A percentile compares a stretch with the other conserved stretches of the same genome.
Conservation (phyloP, 1,284 basidiomycete species). For the Schizopora paradoxa region DNA sequence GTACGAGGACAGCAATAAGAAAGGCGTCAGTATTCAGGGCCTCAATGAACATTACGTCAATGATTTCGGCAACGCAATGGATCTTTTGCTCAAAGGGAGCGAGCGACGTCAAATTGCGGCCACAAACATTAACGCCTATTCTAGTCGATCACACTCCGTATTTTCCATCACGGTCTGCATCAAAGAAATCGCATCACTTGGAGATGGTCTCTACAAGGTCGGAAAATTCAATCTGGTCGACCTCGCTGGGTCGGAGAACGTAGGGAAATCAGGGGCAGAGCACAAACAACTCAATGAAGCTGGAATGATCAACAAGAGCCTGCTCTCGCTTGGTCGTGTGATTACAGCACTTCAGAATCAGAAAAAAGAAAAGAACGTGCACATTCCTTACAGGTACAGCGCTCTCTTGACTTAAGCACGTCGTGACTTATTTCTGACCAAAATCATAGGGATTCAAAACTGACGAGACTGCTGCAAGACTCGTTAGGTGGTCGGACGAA, state of each 20-base stretch:
- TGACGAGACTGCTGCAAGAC: slow-evolving; percentile 96
- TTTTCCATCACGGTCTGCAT: slow-evolving; percentile 94
- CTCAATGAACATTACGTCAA: slow-evolving; percentile 88
- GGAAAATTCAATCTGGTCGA: slow-evolving; percentile 98
- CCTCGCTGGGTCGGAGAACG: slow-evolving; percentile 96
- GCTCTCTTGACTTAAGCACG: slow-evolving; percentile 1
- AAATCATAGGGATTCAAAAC: slow-evolving; percentile 71
- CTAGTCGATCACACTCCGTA: slow-evolving; percentile 96
- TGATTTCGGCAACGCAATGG: slow-evolving; percentile 80
- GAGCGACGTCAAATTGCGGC: slow-evolving; percentile 91
- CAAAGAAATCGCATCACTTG: slow-evolving; percentile 74
- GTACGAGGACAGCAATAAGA: slow-evolving; percentile 86
- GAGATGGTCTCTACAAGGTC: slow-evolving; percentile 87
- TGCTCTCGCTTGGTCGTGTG: slow-evolving; percentile 93
- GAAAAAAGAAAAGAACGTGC: slow-evolving; percentile 84
- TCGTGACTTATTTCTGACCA: slow-evolving; percentile 13
- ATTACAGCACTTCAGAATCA: slow-evolving; percentile 96
- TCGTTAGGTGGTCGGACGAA: slow-evolving; percentile 98
- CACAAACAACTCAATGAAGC: slow-evolving; percentile 95
- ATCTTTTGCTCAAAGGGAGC: slow-evolving; percentile 84
- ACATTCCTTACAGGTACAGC: slow-evolving; percentile 88
- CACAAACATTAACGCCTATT: slow-evolving; percentile 98
- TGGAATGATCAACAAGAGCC: slow-evolving; percentile 98
- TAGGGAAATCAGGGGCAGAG: slow-evolving; percentile 93
- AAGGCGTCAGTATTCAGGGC: slow-evolving; percentile 91